These are phyloP conservation scores for Neurospora sp. DNA, from an alignment of 495 filamentous ascomycete genomes.

Conservation along the genomic window DNA sequence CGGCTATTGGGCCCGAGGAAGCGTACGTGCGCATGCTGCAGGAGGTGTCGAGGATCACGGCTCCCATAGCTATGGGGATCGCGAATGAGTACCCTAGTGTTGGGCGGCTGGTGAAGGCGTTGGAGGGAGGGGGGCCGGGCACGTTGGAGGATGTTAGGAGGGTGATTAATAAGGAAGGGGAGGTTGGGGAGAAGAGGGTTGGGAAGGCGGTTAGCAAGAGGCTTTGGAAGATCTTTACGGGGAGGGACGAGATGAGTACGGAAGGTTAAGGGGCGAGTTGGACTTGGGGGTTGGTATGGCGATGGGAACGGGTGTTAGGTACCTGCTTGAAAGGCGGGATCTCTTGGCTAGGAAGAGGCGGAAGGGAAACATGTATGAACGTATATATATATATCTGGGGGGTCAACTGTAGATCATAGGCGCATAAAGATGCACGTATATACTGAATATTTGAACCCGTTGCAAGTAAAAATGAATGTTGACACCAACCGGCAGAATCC, in stretches of 20 bases:
- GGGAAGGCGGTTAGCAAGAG: slow-evolving; percentile 63
- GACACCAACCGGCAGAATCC: no score
- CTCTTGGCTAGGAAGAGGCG: background rate
- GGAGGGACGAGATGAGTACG: slow-evolving; percentile 51
- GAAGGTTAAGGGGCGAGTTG: slow-evolving; percentile 43
- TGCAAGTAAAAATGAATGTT: no score
- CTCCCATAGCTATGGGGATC: slow-evolving; percentile 64
- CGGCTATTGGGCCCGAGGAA: slow-evolving; percentile 56
- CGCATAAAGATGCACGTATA: background rate
- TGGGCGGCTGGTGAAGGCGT: slow-evolving; percentile 43
- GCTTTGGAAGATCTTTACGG: slow-evolving; percentile 65
- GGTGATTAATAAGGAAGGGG: slow-evolving; percentile 58
- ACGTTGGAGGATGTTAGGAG: slow-evolving; percentile 54
- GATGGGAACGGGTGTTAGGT: no score
- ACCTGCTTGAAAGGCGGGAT: no score
- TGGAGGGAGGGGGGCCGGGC: slow-evolving; percentile 48
- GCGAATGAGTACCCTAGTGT: slow-evolving; percentile 50
- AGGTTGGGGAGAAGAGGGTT: slow-evolving; percentile 51
- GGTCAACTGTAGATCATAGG: background rate
- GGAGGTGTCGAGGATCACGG: slow-evolving; percentile 63
- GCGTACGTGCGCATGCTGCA: slow-evolving; percentile 73
- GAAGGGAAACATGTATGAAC: background rate
- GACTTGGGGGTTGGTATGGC: no score
- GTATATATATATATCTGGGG: no score
- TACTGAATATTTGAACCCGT: no score